phyloP scores from a whole-genome alignment of 805 yeast species.

The Lipomyces oligophaga region DNA sequence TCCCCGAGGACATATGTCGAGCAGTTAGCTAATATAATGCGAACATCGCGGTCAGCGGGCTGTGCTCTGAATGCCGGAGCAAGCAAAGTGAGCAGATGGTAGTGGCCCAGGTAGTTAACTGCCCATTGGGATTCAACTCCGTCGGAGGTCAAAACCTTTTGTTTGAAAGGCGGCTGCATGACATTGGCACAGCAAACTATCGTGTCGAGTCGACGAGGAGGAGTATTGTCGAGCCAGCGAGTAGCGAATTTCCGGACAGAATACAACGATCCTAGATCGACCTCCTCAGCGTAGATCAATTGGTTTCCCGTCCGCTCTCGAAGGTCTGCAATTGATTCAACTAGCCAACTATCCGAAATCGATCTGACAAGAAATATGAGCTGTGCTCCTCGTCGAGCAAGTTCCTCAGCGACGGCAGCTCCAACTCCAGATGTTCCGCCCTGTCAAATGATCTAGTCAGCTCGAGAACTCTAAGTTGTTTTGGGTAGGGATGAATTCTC shows the following conservation, averaged over 20 bases:
- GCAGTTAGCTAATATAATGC: constrained; percentile 77
- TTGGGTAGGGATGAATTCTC: neutral
- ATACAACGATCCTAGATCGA: constrained; percentile 70
- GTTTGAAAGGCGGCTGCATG: constrained; percentile 61
- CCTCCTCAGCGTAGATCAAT: constrained; percentile 84
- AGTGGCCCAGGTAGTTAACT: constrained; percentile 75
- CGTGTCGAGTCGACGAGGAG: constrained; percentile 89
- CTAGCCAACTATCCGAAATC: constrained; percentile 64
- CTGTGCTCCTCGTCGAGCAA: constrained; percentile 85
- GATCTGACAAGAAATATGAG: constrained; percentile 66
- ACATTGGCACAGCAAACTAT: constrained; percentile 85
- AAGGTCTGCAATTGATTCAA: constrained; percentile 74
- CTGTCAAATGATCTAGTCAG: constrained; percentile 4
- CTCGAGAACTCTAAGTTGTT: neutral
- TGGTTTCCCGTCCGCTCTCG: constrained; percentile 65
- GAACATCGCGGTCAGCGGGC: constrained; percentile 91
- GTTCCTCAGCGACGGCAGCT: constrained; percentile 63
- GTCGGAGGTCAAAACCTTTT: constrained; percentile 66
- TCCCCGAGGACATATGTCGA: constrained; percentile 70
- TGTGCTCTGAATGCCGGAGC: constrained; percentile 84
- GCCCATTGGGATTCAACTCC: constrained; percentile 87
- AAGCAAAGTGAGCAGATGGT: constrained; percentile 71
- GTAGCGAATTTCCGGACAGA: constrained; percentile 88
- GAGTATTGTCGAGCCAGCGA: constrained; percentile 84
- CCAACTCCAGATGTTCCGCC: constrained; percentile 98